Evolutionary conservation across 2,329 filamentous ascomycete genomes (phyloP), one percentile per base, ranked within the genome.

Genomic region (Thelonectria olida): DNA sequence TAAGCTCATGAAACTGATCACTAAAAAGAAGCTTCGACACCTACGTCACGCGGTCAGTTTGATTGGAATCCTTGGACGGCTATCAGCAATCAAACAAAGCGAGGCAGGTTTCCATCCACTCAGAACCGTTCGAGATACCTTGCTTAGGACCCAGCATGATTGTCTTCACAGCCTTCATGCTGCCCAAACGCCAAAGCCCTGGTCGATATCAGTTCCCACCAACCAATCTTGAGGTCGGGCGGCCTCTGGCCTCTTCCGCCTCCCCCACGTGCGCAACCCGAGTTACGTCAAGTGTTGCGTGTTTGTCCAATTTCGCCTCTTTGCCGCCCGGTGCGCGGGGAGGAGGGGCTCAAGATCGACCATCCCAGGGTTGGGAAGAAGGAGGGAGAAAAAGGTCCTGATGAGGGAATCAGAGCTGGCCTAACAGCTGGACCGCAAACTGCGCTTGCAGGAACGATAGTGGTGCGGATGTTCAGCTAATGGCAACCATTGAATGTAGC

Each of bases 361-460:
- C 22, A 20, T 39, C 34, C 34, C n/a, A 15, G 12, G 31, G 12
- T 15, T 31, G 23, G 34, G 34, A 25, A 19, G 28, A 20, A 34
- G 20, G 9, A 42, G 27, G 5, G 34, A 7, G 12, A 9, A 49
- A 39, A 47, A 25, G 42, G 31, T 47, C 51, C 19, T 22, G 41
- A 44, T 28, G 34, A 44, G 31, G n/a, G 23, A 27, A 48, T 47
- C n/a, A 38, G 22, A 36, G 15, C 39, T 20, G 57, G 23, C 44
- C 44, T 62, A 65, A 61, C 55, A 67, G 44, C 36, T 28, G 5
- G 36, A 38, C 39, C 50, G 54, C 49, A 34, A 19, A 38, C 34
- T 63, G 49, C 61, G 41, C 58, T 58, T 49, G 60, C 54, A 53
- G 28, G 6, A 27, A 28, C 23, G 60, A 65, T 63, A 67, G 65